Percentiles rank a stretch among this genome's conserved stretches.
phyloP scores from a whole-genome alignment of 2,329 filamentous ascomycete species.

The Microdochium nivale region DNA sequence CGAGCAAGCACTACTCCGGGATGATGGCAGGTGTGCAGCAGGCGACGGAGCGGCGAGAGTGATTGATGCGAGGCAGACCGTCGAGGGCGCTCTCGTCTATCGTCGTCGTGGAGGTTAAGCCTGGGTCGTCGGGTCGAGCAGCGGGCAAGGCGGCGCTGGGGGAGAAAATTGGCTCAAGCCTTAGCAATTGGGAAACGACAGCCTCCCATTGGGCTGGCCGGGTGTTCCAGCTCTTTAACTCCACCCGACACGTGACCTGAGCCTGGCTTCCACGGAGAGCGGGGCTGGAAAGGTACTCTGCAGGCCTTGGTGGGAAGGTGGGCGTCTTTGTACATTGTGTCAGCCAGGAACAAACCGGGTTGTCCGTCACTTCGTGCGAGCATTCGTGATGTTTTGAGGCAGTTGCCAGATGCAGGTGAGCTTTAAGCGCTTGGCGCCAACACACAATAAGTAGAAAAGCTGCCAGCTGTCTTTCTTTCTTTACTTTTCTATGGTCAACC shows the following conservation, averaged over 20 bases:
- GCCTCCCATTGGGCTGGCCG: not conserved
- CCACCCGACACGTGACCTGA: not conserved
- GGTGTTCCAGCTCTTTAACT: not conserved
- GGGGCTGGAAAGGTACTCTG: not conserved
- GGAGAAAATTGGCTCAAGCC: not conserved
- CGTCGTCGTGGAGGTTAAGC: not conserved
- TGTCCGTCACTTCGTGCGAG: not conserved
- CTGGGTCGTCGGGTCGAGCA: not conserved
- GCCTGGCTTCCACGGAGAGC: not conserved
- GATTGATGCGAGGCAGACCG: not conserved
- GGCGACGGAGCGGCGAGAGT: not conserved
- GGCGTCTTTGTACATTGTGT: not conserved
- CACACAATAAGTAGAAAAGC: too few species aligned
- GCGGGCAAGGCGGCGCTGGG: not conserved
- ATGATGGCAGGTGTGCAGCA: conserved; percentile 8
- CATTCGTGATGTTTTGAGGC: too few species aligned
- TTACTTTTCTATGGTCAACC: too few species aligned
- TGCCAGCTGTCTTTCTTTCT: too few species aligned
- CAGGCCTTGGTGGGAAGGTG: not conserved
- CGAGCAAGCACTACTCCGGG: conserved; percentile 5
- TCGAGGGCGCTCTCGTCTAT: not conserved
- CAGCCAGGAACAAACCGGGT: not conserved
- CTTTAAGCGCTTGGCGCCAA: too few species aligned
- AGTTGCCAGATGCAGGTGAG: too few species aligned
- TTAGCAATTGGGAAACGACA: conserved; percentile 1